Conservation (phyloP, 2,329 filamentous ascomycete species). For the Colletotrichum musicola region DNA sequence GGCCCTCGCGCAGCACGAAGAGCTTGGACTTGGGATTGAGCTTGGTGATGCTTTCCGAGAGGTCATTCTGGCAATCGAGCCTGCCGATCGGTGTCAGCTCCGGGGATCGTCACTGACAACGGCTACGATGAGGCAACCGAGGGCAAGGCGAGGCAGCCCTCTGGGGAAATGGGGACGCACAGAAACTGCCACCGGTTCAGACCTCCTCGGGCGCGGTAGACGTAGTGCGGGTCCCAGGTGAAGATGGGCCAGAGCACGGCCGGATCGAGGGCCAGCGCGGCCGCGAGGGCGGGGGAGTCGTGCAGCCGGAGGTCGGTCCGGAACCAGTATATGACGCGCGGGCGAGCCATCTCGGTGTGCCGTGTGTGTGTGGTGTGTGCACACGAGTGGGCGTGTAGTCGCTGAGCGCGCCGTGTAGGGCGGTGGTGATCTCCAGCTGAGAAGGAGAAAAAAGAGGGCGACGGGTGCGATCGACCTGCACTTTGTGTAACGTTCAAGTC, state of each 20-base stretch:
- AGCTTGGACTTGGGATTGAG: conserved; percentile 80
- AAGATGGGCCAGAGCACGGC: conserved; percentile 80
- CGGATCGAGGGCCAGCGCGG: conserved; percentile 77
- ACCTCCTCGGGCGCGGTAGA: conserved; percentile 77
- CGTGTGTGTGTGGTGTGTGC: not conserved
- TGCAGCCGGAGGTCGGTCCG: conserved; percentile 82
- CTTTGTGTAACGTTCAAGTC: conserved; percentile 1
- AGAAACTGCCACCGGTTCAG: conserved; percentile 82
- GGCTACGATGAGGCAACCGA: not conserved
- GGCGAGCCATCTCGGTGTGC: conserved; percentile 21
- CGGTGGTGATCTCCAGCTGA: not conserved
- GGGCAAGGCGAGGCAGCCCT: conserved; percentile 10
- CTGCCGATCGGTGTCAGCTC: conserved; percentile 48
- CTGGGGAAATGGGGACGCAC: conserved; percentile 48
- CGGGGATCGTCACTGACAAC: too few relatives aligned
- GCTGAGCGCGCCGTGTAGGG: not conserved
- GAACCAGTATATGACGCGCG: conserved; percentile 79
- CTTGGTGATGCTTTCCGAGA: conserved; percentile 75
- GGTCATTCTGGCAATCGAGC: conserved; percentile 79
- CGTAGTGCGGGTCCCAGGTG: conserved; percentile 86
- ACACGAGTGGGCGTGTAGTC: not conserved
- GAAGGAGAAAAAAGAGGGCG: not conserved
- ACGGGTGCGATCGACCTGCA: not conserved
- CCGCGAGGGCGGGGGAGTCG: conserved; percentile 80
- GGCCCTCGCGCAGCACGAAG: conserved; percentile 78